Conservation (phyloP, 345 rosid species). For the Aegle marmelos region DNA sequence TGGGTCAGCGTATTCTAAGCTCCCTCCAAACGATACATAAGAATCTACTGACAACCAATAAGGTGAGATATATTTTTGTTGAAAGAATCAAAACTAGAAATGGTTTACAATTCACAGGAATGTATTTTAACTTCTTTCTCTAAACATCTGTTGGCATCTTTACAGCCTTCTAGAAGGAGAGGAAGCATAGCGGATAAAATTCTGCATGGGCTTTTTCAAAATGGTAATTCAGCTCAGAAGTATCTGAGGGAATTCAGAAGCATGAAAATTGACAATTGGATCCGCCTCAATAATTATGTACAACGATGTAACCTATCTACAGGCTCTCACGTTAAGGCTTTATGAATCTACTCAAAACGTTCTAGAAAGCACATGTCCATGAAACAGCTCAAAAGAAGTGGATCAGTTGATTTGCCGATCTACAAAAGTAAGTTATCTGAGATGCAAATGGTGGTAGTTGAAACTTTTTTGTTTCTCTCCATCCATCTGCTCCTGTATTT, state of each 20-base stretch:
- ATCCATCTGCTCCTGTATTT: not conserved
- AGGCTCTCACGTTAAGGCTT: slow-evolving; percentile 38
- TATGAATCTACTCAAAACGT: slow-evolving; percentile 60
- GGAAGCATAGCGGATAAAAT: slow-evolving; percentile 53
- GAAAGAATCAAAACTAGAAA: slow-evolving; percentile 7
- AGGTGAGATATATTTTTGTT: slow-evolving; percentile 37
- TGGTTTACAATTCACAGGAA: not conserved
- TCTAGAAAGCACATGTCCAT: slow-evolving; percentile 73
- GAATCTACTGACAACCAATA: slow-evolving; percentile 46
- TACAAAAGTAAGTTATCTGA: slow-evolving; percentile 47
- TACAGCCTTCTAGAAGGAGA: slow-evolving; percentile 53
- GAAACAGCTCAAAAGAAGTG: slow-evolving; percentile 69
- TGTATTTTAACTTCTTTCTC: not conserved
- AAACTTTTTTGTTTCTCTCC: not conserved
- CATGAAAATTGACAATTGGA: slow-evolving; percentile 65
- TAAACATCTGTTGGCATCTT: slow-evolving; percentile 3
- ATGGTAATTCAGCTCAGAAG: slow-evolving; percentile 79
- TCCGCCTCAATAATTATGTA: slow-evolving; percentile 78
- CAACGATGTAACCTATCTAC: slow-evolving; percentile 42
- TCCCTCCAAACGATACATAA: slow-evolving; percentile 52
- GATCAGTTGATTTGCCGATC: slow-evolving; percentile 52
- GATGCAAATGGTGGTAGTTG: not conserved
- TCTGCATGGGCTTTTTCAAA: slow-evolving; percentile 69
- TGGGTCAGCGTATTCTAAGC: slow-evolving; percentile 43
- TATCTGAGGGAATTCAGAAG: slow-evolving; percentile 68